These are phyloP conservation scores for Aspergillus caelatus DNA, from an alignment of 2,329 filamentous ascomycete species.

Conservation along the genomic window DNA sequence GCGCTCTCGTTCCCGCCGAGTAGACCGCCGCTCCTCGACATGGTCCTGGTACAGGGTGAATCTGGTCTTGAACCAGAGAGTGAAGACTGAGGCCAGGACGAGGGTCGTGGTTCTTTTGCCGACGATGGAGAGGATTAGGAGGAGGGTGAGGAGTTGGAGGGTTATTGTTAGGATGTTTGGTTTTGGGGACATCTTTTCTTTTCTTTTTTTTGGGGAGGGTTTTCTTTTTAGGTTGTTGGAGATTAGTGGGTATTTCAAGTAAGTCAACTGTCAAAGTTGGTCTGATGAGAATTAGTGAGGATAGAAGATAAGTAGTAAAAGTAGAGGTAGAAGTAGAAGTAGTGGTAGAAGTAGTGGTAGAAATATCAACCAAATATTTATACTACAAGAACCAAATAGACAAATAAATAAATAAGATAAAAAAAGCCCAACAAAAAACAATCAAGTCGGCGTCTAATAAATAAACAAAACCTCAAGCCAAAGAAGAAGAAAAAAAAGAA, in stretches of 20 bases:
- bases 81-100: constrained; percentile 18
- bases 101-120: not conserved
- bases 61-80: constrained; percentile 23
- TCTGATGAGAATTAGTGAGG: not conserved
- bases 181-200: not conserved
- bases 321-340: not conserved
- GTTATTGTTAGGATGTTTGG: not conserved
- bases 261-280: not conserved
- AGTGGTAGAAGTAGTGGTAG: not conserved
- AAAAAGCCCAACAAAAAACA: too few species aligned
- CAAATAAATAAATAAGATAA: too few species aligned
- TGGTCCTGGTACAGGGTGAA: not conserved
- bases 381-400: not conserved
- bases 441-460: too few species aligned
- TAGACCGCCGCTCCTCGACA: not conserved
- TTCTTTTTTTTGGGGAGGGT: not conserved
- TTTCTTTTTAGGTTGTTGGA: not conserved
- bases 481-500: not conserved
- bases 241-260: not conserved
- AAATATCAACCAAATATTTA: not conserved
- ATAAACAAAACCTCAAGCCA: too few species aligned
- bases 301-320: not conserved
- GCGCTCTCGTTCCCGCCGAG: constrained; percentile 2
- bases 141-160: not conserved
- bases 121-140: not conserved